Percentiles rank a stretch among this genome's conserved stretches.
Evolutionary conservation across 768 basidiomycete species (phyloP).

Genomic region (Clitopilus passeckerianus): DNA sequence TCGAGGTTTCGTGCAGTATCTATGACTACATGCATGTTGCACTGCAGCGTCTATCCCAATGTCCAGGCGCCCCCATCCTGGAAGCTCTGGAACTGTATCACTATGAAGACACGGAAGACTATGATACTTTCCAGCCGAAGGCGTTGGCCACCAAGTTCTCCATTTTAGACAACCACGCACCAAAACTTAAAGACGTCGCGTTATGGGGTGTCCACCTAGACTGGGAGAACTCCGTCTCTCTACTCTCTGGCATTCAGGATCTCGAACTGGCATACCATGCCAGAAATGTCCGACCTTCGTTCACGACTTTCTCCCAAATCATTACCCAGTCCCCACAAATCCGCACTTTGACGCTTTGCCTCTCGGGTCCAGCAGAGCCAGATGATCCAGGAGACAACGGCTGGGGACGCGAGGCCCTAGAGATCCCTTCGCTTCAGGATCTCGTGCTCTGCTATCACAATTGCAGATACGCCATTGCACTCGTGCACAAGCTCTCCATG

Average conservation of each 20-base stretch:
- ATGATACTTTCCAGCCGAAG: conserved; percentile 32
- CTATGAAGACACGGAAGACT: conserved; percentile 44
- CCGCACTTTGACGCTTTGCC: conserved; percentile 41
- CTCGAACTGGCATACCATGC: conserved; percentile 62
- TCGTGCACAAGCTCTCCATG: conserved; percentile 32
- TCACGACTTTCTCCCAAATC: conserved; percentile 45
- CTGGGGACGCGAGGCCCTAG: conserved; percentile 30
- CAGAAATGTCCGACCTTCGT: conserved; percentile 59
- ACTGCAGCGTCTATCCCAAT: conserved; percentile 35
- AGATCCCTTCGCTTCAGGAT: conserved; percentile 32
- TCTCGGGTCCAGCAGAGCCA: conserved; percentile 51
- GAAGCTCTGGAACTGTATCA: conserved; percentile 51
- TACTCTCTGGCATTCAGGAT: conserved; percentile 40
- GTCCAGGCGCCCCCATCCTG: conserved; percentile 47
- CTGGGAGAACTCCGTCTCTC: conserved; percentile 46
- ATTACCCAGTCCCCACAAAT: conserved; percentile 51
- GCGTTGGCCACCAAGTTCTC: conserved; percentile 35
- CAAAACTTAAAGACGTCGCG: conserved; percentile 40
- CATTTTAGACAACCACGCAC: conserved; percentile 51
- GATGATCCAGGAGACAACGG: conserved; percentile 24
- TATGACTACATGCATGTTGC: conserved; percentile 44
- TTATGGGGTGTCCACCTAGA: conserved; percentile 72
- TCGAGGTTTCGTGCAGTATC: conserved; percentile 40
- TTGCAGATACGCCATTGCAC: conserved; percentile 28
- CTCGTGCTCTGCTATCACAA: conserved; percentile 36